A percentile compares a stretch with the other conserved stretches of the same genome.
Evolutionary conservation across 164 flowering plant species (phyloP).

Genomic region (Vitis labrusca): DNA sequence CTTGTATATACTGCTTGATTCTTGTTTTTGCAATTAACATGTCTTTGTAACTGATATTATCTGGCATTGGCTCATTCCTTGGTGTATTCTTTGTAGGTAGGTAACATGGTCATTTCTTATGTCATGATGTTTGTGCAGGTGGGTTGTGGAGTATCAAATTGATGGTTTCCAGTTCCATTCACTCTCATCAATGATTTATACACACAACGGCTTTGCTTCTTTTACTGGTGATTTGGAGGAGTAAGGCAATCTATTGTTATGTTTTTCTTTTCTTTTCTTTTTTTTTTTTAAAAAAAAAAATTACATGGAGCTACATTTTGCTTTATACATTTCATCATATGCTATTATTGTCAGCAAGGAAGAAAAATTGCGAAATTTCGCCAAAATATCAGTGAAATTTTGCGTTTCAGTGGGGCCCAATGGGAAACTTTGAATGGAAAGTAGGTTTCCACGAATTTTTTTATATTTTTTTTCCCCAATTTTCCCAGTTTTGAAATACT

Average conservation of each 20-base stretch:
- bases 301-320: not conserved
- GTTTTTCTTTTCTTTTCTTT: not conserved
- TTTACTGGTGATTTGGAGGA: constrained; percentile 93
- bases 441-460: too few species aligned
- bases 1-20: not conserved
- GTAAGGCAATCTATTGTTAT: constrained; percentile 47
- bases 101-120: constrained; percentile 13
- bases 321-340: not conserved
- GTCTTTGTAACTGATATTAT: not conserved
- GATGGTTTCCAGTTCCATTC: constrained; percentile 98
- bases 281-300: not conserved
- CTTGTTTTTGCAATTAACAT: not conserved
- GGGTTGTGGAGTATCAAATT: constrained; percentile 87
- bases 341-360: too few species aligned
- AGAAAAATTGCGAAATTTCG: too few species aligned
- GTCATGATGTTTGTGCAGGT: constrained; percentile 55
- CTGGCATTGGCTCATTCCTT: not conserved
- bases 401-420: too few species aligned
- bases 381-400: too few species aligned
- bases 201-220: constrained; percentile 96
- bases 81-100: not conserved
- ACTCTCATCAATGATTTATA: constrained; percentile 91
- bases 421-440: too few species aligned
- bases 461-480: too few species aligned
- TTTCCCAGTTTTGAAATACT: too few species aligned